Conservation (phyloP, 768 basidiomycete genomes). For the Fomitopsis serialis region DNA sequence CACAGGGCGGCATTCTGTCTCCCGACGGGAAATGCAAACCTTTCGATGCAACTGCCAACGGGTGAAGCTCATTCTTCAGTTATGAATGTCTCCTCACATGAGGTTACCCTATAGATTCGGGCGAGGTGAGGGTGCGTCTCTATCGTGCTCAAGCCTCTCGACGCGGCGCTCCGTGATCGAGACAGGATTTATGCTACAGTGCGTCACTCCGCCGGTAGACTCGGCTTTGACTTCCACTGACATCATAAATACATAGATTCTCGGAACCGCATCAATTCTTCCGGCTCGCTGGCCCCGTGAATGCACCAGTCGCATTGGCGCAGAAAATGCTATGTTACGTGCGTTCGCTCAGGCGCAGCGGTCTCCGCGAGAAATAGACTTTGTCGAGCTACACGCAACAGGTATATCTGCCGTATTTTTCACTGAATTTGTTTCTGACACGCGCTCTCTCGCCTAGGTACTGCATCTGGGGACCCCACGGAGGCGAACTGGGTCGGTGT, state of each 20-base stretch:
- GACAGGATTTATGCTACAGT: constrained; percentile 39
- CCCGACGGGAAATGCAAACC: constrained; percentile 39
- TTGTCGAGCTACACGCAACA: constrained; percentile 48
- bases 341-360: constrained; percentile 29
- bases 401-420: constrained; percentile 18
- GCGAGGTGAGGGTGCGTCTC: constrained; percentile 33
- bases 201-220: neutral
- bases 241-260: constrained; percentile 21
- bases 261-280: constrained; percentile 33
- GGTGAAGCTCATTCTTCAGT: constrained; percentile 20
- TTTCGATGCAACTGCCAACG: constrained; percentile 38
- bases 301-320: constrained; percentile 32
- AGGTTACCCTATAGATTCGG: constrained; percentile 25
- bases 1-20: constrained; percentile 32
- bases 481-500: constrained; percentile 47
- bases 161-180: constrained; percentile 31
- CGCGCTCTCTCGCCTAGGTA: constrained; percentile 17
- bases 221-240: neutral
- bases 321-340: constrained; percentile 33
- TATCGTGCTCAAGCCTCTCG: constrained; percentile 36
- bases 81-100: no score
- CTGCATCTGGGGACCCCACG: constrained; percentile 43
- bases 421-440: neutral
- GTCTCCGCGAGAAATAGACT: constrained; percentile 39
- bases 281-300: constrained; percentile 30